A percentile compares a stretch with the other conserved stretches of the same genome.
These are phyloP conservation scores for Xylaria arbuscula DNA, from an alignment of 2,329 filamentous ascomycete species.

Conservation along the genomic window DNA sequence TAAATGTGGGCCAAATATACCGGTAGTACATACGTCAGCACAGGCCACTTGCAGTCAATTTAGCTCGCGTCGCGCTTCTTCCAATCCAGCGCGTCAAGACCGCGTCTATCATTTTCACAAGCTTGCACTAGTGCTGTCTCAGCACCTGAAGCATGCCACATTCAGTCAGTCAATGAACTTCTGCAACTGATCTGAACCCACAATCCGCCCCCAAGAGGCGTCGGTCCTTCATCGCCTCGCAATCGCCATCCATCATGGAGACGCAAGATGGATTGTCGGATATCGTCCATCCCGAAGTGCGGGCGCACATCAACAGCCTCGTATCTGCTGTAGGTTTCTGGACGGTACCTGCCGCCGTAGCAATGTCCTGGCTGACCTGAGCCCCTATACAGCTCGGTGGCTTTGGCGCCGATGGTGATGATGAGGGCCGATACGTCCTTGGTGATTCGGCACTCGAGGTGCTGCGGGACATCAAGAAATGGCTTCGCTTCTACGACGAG, in stretches of 20 bases:
- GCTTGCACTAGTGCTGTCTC: background rate
- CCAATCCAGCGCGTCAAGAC: slow-evolving; percentile 39
- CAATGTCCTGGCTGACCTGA: slow-evolving; percentile 34
- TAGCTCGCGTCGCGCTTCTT: slow-evolving; percentile 37
- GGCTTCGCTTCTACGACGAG: slow-evolving; percentile 94
- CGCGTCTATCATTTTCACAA: slow-evolving; percentile 43
- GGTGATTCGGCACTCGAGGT: slow-evolving; percentile 94
- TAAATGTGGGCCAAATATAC: too few relatives aligned
- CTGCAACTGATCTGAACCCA: slow-evolving; percentile 33
- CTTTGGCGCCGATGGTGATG: slow-evolving; percentile 79
- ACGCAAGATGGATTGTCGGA: slow-evolving; percentile 62
- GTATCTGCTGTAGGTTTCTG: slow-evolving; percentile 81
- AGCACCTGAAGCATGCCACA: background rate
- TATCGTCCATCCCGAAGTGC: slow-evolving; percentile 89
- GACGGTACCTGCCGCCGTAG: background rate
- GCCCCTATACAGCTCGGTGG: slow-evolving; percentile 77
- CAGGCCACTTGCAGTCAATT: slow-evolving; percentile 32
- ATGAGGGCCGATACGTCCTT: slow-evolving; percentile 85
- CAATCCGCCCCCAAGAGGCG: slow-evolving; percentile 37
- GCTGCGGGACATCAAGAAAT: slow-evolving; percentile 91
- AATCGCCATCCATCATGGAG: slow-evolving; percentile 60
- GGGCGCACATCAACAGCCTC: slow-evolving; percentile 92
- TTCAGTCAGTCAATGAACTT: slow-evolving; percentile 29
- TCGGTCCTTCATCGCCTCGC: slow-evolving; percentile 35
- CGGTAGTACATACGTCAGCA: too few relatives aligned